Base-by-base conservation (phyloP, 352 stramenopile species). In the Globisporangium takayamanum region DNA sequence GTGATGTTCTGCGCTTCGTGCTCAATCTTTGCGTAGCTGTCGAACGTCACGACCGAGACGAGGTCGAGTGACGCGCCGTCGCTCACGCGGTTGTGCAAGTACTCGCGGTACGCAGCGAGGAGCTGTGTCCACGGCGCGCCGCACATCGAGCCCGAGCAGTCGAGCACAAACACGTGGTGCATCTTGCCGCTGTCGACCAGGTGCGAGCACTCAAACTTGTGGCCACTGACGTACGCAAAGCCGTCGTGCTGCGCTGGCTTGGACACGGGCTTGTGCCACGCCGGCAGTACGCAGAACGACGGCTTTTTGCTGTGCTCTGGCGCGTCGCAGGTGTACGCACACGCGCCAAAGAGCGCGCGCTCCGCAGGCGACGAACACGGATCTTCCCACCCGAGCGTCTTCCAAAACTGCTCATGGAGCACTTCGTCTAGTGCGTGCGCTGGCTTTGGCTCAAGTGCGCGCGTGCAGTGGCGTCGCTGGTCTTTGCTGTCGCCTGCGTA, bases 201-300 rank as follows among this genome's bases (percentile, higher is more conserved):
- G 39, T 94, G 85, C 47, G 77, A 82, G 59, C 84, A 91, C 42
- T 82, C 69, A 55, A 94, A 92, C 57, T 88, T 74, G 69, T 92
- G 82, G 8, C 84, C 77, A 15, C 64, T 53, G 0, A 88, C 73
- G 41, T 87, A 86, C 48, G 81, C 75, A 46, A 76, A 85, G 0
- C 69, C 73, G 42, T 85, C 73, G 44, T 67, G 64, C 12, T 48
- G 65, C 37, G n/a, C 26, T 1, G 73, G 68, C 28, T 73, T 71
- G 0, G 48, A 4, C 5, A 67, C 67, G 0, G 67, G 52, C 10
- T 69, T 68, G 49, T 94, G 82, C 81, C 84, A 94, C 15, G 78
- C 82, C 16, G 72, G 63, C 8, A 92, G 66, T 11, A 87, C 65
- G 50, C 84, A 94, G 46, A 73, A 73, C 47, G 81, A 91, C 16